These are phyloP conservation scores for Kwoniella mangroviensis DNA, from an alignment of 768 basidiomycete species.

Conservation along the genomic window DNA sequence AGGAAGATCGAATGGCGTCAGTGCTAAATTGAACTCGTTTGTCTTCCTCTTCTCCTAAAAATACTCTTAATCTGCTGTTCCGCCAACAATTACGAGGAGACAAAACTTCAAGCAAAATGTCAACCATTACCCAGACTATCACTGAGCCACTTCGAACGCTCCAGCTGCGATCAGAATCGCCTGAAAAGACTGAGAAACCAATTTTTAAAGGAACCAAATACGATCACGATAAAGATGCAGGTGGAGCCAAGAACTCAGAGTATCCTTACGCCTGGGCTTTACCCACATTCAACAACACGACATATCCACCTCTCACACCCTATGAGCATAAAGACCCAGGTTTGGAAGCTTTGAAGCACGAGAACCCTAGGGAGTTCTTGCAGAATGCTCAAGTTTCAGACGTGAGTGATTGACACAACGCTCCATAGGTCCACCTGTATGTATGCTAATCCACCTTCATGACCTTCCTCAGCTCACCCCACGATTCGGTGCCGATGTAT, in stretches of 20 bases:
- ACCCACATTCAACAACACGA: constrained; percentile 67
- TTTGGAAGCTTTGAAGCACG: constrained; percentile 65
- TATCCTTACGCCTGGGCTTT: constrained; percentile 75
- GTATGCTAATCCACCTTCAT: not conserved
- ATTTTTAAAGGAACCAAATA: constrained; percentile 17
- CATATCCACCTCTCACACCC: constrained; percentile 70
- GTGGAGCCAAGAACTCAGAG: not conserved
- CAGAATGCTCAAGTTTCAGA: constrained; percentile 60
- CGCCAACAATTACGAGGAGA: not conserved
- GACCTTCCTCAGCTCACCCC: constrained; percentile 65
- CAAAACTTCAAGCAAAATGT: not conserved
- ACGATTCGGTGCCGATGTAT: constrained; percentile 73
- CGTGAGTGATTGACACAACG: not conserved
- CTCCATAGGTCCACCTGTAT: not conserved
- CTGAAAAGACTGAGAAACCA: constrained; percentile 12
- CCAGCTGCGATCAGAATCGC: constrained; percentile 16
- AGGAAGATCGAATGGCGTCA: not conserved
- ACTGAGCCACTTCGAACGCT: constrained; percentile 19
- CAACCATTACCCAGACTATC: constrained; percentile 22
- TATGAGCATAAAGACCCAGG: constrained; percentile 82
- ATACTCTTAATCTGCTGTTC: no score
- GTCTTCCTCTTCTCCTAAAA: not conserved
- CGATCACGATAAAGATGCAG: constrained; percentile 23
- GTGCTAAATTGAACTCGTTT: not conserved
- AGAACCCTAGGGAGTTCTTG: constrained; percentile 73